Conservation (phyloP, 2,329 filamentous ascomycete genomes). For the Phyllachora maydis region DNA sequence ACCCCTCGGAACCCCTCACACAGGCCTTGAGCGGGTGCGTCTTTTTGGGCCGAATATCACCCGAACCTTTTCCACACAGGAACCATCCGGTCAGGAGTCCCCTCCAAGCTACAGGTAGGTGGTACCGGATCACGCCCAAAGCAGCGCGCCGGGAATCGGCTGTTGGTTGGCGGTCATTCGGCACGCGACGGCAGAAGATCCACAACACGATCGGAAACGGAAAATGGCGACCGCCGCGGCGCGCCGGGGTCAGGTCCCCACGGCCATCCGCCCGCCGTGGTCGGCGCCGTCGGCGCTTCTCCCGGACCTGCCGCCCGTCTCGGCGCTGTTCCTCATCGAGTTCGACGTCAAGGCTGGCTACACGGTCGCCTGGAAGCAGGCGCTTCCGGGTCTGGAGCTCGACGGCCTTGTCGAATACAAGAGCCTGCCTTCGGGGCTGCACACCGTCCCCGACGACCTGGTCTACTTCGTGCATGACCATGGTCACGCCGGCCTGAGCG, state of each 20-base stretch:
- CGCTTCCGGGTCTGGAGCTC: constrained; percentile 47
- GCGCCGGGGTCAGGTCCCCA: constrained; percentile 16
- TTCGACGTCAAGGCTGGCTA: constrained; percentile 88
- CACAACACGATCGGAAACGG: too few species aligned
- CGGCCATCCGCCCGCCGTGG: constrained; percentile 9
- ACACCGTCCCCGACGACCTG: constrained; percentile 72
- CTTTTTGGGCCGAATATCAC: too few species aligned
- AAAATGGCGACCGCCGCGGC: constrained; percentile 3
- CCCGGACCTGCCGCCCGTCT: constrained; percentile 36
- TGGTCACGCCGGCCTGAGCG: constrained; percentile 69
- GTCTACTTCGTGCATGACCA: constrained; percentile 82
- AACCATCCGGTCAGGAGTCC: too few species aligned
- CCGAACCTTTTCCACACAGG: too few species aligned
- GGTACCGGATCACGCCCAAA: too few species aligned
- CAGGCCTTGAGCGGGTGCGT: too few species aligned
- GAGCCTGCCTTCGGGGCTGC: constrained; percentile 78
- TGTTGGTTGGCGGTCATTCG: too few species aligned
- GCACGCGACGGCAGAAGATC: too few species aligned
- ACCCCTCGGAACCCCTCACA: too few species aligned
- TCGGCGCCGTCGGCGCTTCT: constrained; percentile 18
- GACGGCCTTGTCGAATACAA: constrained; percentile 91
- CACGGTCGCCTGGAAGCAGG: constrained; percentile 75
- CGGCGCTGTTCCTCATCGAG: constrained; percentile 70
- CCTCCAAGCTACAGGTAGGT: too few species aligned
- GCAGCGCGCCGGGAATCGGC: too few species aligned